Conservation (phyloP, 768 basidiomycete species). For the Trametes cubensis region DNA sequence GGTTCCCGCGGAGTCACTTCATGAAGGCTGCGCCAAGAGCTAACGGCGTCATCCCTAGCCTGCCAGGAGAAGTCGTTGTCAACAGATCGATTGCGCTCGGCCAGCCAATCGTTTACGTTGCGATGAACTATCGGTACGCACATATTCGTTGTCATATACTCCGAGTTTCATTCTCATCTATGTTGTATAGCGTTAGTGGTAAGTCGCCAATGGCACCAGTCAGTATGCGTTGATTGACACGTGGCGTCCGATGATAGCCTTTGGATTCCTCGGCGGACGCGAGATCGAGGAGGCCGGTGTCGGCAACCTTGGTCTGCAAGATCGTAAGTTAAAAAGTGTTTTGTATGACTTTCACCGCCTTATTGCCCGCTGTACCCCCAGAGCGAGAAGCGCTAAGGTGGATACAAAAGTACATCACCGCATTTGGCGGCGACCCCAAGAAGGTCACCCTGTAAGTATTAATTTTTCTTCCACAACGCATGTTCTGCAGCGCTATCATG, state of each 20-base stretch:
- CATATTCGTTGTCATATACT: rapidly evolving
- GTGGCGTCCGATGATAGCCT: no score
- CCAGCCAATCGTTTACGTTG: conserved; percentile 52
- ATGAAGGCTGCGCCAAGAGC: no score
- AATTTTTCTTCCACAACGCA: no score
- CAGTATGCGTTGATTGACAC: no score
- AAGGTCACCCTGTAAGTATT: conserved; percentile 39
- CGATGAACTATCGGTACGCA: conserved; percentile 50
- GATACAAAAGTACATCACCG: conserved; percentile 30
- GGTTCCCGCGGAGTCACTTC: neutral
- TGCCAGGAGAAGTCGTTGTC: conserved; percentile 47
- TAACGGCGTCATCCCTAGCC: conserved; percentile 31
- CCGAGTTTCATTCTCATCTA: no score
- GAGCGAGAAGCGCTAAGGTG: conserved; percentile 45
- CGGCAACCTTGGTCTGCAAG: conserved; percentile 42
- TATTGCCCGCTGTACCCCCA: neutral
- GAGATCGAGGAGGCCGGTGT: conserved; percentile 27
- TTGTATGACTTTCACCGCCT: neutral
- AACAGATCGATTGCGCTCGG: conserved; percentile 46
- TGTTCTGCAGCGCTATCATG: no score
- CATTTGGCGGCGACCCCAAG: conserved; percentile 42
- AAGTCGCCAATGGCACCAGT: no score
- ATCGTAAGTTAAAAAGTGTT: conserved; percentile 27
- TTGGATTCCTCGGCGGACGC: conserved; percentile 29
- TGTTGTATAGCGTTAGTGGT: conserved; percentile 35